These are phyloP conservation scores for Candida stauntonica DNA, from an alignment of 805 yeast species.

Conservation along the genomic window DNA sequence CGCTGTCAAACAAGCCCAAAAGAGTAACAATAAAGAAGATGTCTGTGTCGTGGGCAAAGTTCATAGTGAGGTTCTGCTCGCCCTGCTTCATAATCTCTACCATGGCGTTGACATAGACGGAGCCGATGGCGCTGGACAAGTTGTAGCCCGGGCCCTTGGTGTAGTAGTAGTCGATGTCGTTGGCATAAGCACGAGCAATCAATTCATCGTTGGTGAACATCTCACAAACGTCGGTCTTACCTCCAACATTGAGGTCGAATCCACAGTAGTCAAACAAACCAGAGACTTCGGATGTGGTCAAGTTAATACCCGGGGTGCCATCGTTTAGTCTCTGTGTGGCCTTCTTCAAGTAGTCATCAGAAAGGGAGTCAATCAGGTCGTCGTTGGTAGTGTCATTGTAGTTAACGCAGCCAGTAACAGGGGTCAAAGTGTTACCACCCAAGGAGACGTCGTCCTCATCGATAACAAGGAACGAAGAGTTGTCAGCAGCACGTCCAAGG, in stretches of 20 bases:
- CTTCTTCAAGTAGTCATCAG: conserved; percentile 15
- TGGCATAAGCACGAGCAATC: conserved; percentile 36
- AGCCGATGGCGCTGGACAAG: conserved; percentile 35
- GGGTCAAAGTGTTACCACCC: conserved; percentile 61
- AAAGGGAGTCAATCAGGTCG: conserved; percentile 28
- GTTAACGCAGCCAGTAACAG: conserved; percentile 39
- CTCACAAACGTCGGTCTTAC: conserved; percentile 25
- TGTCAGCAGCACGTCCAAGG: conserved; percentile 33
- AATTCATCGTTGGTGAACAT: conserved; percentile 49
- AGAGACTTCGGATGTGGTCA: conserved; percentile 37
- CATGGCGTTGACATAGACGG: conserved; percentile 45
- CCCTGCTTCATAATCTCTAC: conserved; percentile 38
- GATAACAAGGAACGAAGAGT: conserved; percentile 36
- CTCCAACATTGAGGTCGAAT: conserved; percentile 46
- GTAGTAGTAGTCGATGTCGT: conserved; percentile 43
- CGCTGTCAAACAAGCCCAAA: conserved; percentile 38
- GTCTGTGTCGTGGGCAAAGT: conserved; percentile 56
- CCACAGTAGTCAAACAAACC: conserved; percentile 43
- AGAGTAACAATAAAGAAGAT: conserved; percentile 46
- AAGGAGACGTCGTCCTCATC: conserved; percentile 39
- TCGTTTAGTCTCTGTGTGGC: conserved; percentile 32
- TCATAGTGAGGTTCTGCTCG: conserved; percentile 36
- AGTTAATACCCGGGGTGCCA: conserved; percentile 36
- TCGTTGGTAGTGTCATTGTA: conserved; percentile 29
- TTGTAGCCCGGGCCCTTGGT: conserved; percentile 45